These are phyloP conservation scores for Fraxinus sp. DNA, from an alignment of 305 asterid species.

Conservation along the genomic window DNA sequence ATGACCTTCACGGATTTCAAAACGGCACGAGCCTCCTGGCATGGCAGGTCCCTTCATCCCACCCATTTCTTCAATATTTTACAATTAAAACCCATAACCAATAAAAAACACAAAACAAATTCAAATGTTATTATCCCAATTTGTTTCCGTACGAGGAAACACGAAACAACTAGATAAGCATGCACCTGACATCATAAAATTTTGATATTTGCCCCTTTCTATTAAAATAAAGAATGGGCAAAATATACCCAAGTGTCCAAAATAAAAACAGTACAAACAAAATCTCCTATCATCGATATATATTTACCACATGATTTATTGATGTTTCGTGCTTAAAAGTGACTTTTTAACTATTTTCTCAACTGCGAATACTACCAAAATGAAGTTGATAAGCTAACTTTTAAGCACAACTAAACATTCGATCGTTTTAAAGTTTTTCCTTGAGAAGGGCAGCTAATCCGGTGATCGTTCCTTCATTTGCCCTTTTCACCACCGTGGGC, in stretches of 20 bases:
- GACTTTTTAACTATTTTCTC: background rate
- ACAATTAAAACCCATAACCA: background rate
- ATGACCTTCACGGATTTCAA: conserved; percentile 35
- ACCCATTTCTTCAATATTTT: conserved; percentile 15
- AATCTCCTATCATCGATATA: background rate
- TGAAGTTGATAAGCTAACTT: conserved; percentile 15
- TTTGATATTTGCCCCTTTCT: background rate
- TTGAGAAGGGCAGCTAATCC: conserved; percentile 53
- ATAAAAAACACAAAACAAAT: background rate
- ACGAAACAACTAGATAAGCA: conserved; percentile 28
- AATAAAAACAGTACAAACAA: background rate
- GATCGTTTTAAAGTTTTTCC: conserved; percentile 33
- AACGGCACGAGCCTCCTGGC: conserved; percentile 34
- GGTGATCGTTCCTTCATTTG: conserved; percentile 40
- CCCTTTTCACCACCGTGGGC: conserved; percentile 38
- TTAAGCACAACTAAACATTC: conserved; percentile 24
- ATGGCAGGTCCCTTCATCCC: background rate
- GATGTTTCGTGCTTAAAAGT: background rate
- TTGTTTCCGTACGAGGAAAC: background rate
- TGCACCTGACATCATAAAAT: background rate
- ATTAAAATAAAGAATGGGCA: background rate
- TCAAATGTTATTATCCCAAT: background rate
- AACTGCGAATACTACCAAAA: background rate
- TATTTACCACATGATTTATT: background rate
- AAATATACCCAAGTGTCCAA: background rate